Conservation (phyloP, 2,329 filamentous ascomycete species). For the Pestalotiopsis sp. region DNA sequence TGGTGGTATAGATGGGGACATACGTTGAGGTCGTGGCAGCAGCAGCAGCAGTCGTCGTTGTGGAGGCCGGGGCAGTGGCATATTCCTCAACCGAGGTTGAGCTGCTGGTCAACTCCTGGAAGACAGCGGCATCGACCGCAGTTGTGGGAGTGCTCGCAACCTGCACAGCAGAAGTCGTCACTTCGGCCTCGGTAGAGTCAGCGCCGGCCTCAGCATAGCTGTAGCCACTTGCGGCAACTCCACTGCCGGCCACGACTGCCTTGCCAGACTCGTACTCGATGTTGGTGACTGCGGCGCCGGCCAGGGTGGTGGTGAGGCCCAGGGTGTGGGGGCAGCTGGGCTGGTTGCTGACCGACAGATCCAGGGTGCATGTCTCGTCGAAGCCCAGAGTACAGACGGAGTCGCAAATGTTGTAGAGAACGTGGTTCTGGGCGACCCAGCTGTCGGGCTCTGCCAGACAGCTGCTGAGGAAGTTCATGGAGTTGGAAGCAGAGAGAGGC, state of each 20-base stretch:
- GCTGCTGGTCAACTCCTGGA: constrained; percentile 3
- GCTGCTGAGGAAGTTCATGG: constrained; percentile 52
- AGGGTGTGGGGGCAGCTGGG: constrained; percentile 47
- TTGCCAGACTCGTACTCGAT: constrained; percentile 45
- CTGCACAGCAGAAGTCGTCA: not conserved
- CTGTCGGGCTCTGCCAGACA: constrained; percentile 38
- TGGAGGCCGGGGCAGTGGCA: not conserved
- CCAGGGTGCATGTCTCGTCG: constrained; percentile 51
- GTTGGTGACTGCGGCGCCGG: constrained; percentile 43
- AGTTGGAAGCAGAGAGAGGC: constrained; percentile 55
- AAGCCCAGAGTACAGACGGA: constrained; percentile 47
- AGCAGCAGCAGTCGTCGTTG: not conserved
- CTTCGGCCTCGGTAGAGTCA: not conserved
- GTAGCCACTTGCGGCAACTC: not conserved
- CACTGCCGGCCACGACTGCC: constrained; percentile 1
- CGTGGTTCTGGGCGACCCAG: constrained; percentile 53
- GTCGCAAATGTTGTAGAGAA: constrained; percentile 55
- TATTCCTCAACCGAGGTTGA: constrained; percentile 2
- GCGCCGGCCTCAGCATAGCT: constrained; percentile 1
- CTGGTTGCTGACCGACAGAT: constrained; percentile 50
- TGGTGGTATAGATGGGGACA: not conserved
- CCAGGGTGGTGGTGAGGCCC: constrained; percentile 36
- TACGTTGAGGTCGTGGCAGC: not conserved
- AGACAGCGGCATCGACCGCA: not conserved
- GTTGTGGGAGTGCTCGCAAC: not conserved